A percentile compares a stretch with the other conserved stretches of the same genome.
Evolutionary conservation across 805 yeast genomes (phyloP).

Genomic region (Kodamaea kaohsiungensis): DNA sequence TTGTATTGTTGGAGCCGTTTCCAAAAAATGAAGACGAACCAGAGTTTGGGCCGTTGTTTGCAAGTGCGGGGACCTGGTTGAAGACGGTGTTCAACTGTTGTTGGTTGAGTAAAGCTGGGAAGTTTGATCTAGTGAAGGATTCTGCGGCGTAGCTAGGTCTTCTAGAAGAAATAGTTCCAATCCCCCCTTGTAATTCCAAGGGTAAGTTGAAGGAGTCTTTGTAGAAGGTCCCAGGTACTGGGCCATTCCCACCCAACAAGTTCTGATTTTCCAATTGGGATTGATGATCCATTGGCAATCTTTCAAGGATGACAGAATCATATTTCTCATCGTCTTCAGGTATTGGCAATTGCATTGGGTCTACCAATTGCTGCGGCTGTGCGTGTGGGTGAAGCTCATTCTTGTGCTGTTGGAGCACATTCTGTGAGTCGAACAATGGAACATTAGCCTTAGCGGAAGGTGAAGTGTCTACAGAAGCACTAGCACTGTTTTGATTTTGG

Average conservation of each 20-base stretch:
- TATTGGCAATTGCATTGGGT: background rate
- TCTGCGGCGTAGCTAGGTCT: conserved; percentile 79
- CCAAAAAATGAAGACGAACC: conserved; percentile 4
- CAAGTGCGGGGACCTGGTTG: conserved; percentile 1
- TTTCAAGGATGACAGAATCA: background rate
- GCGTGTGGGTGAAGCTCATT: background rate
- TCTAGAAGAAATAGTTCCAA: conserved; percentile 61
- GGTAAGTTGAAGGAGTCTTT: conserved; percentile 50
- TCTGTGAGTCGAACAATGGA: background rate
- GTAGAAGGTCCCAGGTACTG: conserved; percentile 4
- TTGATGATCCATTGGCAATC: background rate
- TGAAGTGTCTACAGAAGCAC: conserved; percentile 3
- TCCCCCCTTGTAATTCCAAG: conserved; percentile 62
- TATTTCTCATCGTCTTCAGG: background rate
- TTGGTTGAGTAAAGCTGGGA: conserved; percentile 11
- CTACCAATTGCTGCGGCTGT: background rate
- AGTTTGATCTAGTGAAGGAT: conserved; percentile 44
- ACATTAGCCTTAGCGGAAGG: background rate
- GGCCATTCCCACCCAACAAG: background rate
- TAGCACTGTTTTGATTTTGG: background rate
- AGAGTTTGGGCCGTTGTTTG: conserved; percentile 4
- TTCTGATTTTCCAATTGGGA: conserved; percentile 1
- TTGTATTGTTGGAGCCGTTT: background rate
- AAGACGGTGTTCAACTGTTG: conserved; percentile 6
- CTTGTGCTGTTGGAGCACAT: background rate